Evolutionary conservation across 495 filamentous ascomycete species (phyloP).

Genomic region (Lophiotrema nucula): DNA sequence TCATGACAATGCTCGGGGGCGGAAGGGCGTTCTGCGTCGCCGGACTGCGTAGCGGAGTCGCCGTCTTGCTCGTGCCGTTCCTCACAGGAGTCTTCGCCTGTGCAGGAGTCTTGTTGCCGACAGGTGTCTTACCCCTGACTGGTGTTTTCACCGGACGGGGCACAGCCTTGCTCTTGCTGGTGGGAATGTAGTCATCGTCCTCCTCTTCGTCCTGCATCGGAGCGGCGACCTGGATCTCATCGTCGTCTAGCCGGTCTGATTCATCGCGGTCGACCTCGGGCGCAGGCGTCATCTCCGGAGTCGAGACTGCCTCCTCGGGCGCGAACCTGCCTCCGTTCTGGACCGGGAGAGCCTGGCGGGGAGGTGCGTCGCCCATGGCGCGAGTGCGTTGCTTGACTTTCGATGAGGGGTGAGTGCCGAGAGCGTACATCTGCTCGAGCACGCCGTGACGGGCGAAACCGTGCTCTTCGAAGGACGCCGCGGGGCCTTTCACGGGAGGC

Average conservation of each 20-base stretch:
- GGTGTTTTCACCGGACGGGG: constrained; percentile 18
- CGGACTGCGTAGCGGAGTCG: neutral
- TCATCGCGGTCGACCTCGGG: constrained; percentile 28
- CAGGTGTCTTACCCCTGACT: constrained; percentile 19
- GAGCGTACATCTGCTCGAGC: constrained; percentile 66
- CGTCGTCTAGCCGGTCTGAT: constrained; percentile 28
- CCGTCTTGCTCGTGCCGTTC: constrained; percentile 16
- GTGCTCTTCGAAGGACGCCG: constrained; percentile 68
- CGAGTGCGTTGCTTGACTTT: constrained; percentile 47
- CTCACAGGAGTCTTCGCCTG: constrained; percentile 11
- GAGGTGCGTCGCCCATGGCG: constrained; percentile 32
- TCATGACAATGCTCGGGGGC: neutral
- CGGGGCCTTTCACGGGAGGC: constrained; percentile 62
- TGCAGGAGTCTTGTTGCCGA: constrained; percentile 2
- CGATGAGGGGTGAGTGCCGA: constrained; percentile 61
- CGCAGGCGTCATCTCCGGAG: constrained; percentile 34
- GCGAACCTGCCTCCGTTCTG: constrained; percentile 10
- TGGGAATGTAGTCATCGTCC: constrained; percentile 39
- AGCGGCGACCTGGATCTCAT: constrained; percentile 9
- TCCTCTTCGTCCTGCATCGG: constrained; percentile 36
- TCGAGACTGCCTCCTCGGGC: constrained; percentile 30
- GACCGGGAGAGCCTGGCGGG: neutral
- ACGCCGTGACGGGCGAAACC: constrained; percentile 62
- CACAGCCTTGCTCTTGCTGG: constrained; percentile 27
- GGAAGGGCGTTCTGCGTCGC: neutral